Base-by-base conservation (phyloP, 2,329 filamentous ascomycete genomes). In the Ceratocystis harringtonii region DNA sequence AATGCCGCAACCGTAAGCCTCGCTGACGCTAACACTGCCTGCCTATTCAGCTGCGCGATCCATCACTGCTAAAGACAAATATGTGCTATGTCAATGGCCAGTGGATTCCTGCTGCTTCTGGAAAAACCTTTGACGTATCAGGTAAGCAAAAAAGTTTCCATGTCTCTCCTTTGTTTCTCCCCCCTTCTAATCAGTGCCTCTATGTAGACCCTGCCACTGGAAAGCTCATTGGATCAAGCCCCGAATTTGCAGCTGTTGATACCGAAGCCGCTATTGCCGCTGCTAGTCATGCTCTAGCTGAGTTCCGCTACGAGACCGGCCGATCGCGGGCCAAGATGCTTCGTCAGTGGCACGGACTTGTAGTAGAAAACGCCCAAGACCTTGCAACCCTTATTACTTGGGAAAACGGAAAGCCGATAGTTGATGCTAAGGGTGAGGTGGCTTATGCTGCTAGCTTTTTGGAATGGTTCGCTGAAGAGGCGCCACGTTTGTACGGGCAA, bases 121-220 rank as follows among this genome's bases (percentile, higher is more conserved):
- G 90, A 73, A 86, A 95, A 81, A 96, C 90, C 58, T 99, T 97
- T 75, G 86, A 94, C 74, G 89, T 96, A 68, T 80, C 83, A 69
- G 87, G 85, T 87, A 76, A 69, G 72, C 67, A 12, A 41, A 7
- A 3, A 62, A 41, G 12, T 36, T 12, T 5, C 25, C 43, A 19
- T 32, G 28, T 5, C 43, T 45, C 4, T 45, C 10, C 58, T 17
- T 17, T 28, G 8, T 36, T 10, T 10, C 28, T 5, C 45, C 5
- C 15, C 25, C 2, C 1, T 1, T 22, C 45, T 61, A 12, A 17
- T 3, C 8, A 10, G 12, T 7, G 32, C 10, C 32, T 36, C 22
- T 25, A 19, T 45, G 50, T 70, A 86, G 91, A 99, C 74, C 94
- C 94, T 7, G 86, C 90, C 1, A 90, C 90, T 8, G 89, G 89